Base-by-base conservation (phyloP, 2,329 filamentous ascomycete species). In the Moelleriella libera region DNA sequence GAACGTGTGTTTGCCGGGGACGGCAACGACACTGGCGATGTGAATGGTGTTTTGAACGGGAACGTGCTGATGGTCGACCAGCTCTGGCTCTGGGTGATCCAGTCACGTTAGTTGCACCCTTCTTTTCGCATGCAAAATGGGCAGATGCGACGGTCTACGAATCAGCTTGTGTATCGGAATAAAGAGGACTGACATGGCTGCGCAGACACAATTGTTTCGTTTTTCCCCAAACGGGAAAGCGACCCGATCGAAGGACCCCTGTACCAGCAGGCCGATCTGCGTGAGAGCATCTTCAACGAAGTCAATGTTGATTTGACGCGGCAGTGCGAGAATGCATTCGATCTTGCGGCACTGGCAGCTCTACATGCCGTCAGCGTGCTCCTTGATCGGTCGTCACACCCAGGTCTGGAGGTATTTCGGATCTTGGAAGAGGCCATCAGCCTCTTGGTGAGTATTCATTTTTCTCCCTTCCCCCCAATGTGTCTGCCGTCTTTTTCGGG, bases 31-130 rank as follows among this genome's bases (percentile, higher is more conserved):
- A 53, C 54, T 1, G 57, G 60, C 0, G 66, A 72, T 6, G 5
- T 30, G 2, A 60, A 65, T 3, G 61, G 65, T 8, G 59, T 75
- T 2, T 56, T 71, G 2, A 68, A 76, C 30, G 75, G 77, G 0
- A 80, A 81, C 40, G 68, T 78, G 3, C 58, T 83, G n/a, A 82
- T 83, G 76, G 75, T 83, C 0, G 80, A 83, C 49, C 78, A 83
- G 54, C 58, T 83, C 1, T 83, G 79, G 79, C 58, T 82, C 0
- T 78, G 74, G 74, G 70, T 68, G 0, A 66, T 78, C n/a, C 68
- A 76, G 47, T 71, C 64, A 12, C 70, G 72, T 75, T 56, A 61
- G 70, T 61, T 28, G 12, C 31, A 12, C 21, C 28, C 30, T 43
- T 43, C n/a, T 41, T 41, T 41, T 21, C n/a, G n/a, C n/a, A n/a